phyloP scores from a whole-genome alignment of 2,329 filamentous ascomycete genomes.

The Hansfordia pulvinata region DNA sequence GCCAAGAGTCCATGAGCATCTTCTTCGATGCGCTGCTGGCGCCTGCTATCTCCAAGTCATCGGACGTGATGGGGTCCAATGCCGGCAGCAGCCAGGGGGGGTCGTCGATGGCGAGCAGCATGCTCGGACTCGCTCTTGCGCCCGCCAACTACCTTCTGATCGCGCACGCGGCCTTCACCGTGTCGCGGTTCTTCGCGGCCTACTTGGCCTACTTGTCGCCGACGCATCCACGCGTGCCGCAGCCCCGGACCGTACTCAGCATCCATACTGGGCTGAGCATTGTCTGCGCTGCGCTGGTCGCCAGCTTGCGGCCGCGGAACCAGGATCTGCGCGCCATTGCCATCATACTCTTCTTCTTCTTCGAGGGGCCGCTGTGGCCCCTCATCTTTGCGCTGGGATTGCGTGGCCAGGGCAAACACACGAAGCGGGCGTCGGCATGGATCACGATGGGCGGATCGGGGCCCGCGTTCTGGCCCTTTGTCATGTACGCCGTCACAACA shows the following conservation, averaged over 20 bases:
- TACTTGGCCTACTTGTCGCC: constrained; percentile 46
- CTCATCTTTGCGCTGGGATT: constrained; percentile 70
- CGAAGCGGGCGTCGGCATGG: constrained; percentile 64
- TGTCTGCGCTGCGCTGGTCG: constrained; percentile 35
- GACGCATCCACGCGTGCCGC: constrained; percentile 34
- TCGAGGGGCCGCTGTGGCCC: constrained; percentile 72
- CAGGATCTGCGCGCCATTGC: constrained; percentile 42
- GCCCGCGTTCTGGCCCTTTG: constrained; percentile 60
- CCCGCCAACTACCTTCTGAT: constrained; percentile 56
- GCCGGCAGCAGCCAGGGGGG: constrained; percentile 11
- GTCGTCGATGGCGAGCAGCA: constrained; percentile 24
- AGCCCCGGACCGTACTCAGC: constrained; percentile 56
- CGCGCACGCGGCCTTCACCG: constrained; percentile 58
- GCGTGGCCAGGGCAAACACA: constrained; percentile 65
- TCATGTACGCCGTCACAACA: constrained; percentile 55
- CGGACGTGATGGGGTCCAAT: constrained; percentile 8
- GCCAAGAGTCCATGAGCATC: constrained; percentile 53
- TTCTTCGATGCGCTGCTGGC: constrained; percentile 42
- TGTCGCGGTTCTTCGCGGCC: constrained; percentile 58
- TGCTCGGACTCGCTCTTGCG: constrained; percentile 34
- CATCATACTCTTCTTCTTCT: constrained; percentile 60
- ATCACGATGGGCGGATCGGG: constrained; percentile 66
- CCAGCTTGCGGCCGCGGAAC: constrained; percentile 27
- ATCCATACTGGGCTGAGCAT: constrained; percentile 48
- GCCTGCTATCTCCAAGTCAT: constrained; percentile 11